phyloP scores from a whole-genome alignment of 306 rosid genomes.

The Cicer arietinum region DNA sequence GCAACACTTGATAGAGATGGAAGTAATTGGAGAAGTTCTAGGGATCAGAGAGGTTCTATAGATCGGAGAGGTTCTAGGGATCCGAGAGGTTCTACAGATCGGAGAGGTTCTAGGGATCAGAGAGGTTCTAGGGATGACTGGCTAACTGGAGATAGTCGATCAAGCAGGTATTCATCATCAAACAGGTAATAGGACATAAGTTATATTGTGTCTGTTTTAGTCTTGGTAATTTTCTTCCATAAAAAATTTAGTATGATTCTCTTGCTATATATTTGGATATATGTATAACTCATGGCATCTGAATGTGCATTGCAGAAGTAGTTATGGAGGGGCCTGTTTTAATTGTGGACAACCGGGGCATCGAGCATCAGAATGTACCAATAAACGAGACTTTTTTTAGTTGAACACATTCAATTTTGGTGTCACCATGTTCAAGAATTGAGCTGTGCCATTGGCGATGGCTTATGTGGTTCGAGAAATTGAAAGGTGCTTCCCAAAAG shows the following conservation, averaged over 20 bases:
- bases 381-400: slow-evolving; percentile 44
- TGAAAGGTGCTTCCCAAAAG: slow-evolving; percentile 40
- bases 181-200: slow-evolving; percentile 54
- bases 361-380: slow-evolving; percentile 77
- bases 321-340: slow-evolving; percentile 81
- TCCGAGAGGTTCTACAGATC: slow-evolving; percentile 51
- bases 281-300: slow-evolving; percentile 31
- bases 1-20: slow-evolving; percentile 67
- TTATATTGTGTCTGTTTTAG: neutral
- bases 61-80: slow-evolving; percentile 50
- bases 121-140: slow-evolving; percentile 59
- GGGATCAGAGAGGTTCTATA: slow-evolving; percentile 57
- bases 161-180: slow-evolving; percentile 65
- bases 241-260: neutral
- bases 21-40: slow-evolving; percentile 47
- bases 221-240: slow-evolving; percentile 1
- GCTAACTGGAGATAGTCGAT: slow-evolving; percentile 68
- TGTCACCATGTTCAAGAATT: slow-evolving; percentile 8
- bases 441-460: slow-evolving; percentile 44
- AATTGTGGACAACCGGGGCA: slow-evolving; percentile 82
- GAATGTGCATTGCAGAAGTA: slow-evolving; percentile 59
- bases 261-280: neutral
- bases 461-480: slow-evolving; percentile 38
- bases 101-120: slow-evolving; percentile 48
- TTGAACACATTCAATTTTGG: neutral